Evolutionary conservation across 1,139 yeast genomes (phyloP).

Genomic region (Entelexis paramagnoliae): DNA sequence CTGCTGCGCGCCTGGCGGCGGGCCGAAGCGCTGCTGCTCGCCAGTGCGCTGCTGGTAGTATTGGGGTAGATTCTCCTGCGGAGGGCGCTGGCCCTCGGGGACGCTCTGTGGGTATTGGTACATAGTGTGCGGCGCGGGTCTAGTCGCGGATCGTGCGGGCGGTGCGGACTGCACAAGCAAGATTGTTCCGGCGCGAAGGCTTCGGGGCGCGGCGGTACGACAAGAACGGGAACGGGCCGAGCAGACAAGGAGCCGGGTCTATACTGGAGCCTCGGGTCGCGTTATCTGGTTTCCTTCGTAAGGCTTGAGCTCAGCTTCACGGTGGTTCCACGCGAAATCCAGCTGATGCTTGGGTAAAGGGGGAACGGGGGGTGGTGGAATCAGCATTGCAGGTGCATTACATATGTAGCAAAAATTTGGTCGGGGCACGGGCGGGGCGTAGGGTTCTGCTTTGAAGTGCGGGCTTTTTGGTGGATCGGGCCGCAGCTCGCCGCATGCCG

Average conservation of each 20-base stretch:
- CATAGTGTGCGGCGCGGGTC: not conserved
- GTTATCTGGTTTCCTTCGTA: not conserved
- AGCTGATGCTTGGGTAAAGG: constrained; percentile 3
- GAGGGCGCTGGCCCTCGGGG: constrained; percentile 13
- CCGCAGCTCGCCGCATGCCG: constrained; percentile 10
- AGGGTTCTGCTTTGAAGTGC: constrained; percentile 4
- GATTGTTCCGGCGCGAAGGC: not conserved
- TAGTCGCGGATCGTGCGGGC: no score
- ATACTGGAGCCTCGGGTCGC: not conserved
- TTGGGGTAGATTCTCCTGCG: constrained; percentile 11
- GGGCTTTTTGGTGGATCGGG: not conserved
- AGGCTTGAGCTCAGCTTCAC: not conserved
- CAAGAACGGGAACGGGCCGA: no score
- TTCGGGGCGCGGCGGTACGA: no score
- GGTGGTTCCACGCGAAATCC: not conserved
- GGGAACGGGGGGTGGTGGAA: constrained; percentile 3
- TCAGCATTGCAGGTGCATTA: constrained; percentile 22
- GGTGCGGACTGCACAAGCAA: no score
- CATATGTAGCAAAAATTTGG: constrained; percentile 21
- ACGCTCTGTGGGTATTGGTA: constrained; percentile 9
- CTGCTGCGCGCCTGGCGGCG: constrained; percentile 1
- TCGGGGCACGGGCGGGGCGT: constrained; percentile 12
- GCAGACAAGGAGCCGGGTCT: not conserved
- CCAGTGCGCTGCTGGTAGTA: constrained; percentile 11
- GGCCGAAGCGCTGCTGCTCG: constrained; percentile 9